These are phyloP conservation scores for Diversispora epigaea DNA, from an alignment of 192 early-diverging fungal species.

Conservation along the genomic window DNA sequence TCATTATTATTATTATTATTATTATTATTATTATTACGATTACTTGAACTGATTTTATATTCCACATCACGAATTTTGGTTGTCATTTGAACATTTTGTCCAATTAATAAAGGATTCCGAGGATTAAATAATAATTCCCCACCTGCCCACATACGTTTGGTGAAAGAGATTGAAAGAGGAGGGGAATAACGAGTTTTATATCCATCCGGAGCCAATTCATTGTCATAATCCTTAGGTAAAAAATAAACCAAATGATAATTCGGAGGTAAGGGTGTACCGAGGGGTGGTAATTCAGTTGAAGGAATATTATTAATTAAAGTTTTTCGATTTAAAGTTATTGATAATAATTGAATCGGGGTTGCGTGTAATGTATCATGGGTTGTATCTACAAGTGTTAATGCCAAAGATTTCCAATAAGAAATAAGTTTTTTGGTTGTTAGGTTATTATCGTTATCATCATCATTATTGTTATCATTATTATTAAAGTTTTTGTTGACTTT, in stretches of 20 bases:
- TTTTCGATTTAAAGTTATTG: slow-evolving; percentile 15
- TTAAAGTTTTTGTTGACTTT: no score
- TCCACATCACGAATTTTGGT: slow-evolving; percentile 55
- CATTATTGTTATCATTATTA: no score
- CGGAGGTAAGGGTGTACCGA: slow-evolving; percentile 58
- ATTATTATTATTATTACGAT: no score
- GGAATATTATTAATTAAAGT: not conserved
- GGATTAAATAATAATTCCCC: slow-evolving; percentile 62
- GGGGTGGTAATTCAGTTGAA: not conserved
- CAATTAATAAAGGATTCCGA: slow-evolving; percentile 61
- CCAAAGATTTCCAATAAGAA: slow-evolving; percentile 15
- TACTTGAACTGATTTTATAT: slow-evolving; percentile 42
- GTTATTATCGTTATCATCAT: no score
- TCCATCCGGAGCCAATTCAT: slow-evolving; percentile 74
- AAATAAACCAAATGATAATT: slow-evolving; percentile 80
- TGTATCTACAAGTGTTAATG: not conserved
- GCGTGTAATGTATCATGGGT: not conserved
- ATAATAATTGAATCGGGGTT: slow-evolving; percentile 14
- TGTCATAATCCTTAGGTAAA: slow-evolving; percentile 66
- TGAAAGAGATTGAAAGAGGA: slow-evolving; percentile 74
- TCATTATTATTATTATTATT: no score
- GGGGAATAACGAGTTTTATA: slow-evolving; percentile 76
- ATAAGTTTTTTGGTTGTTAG: not conserved
- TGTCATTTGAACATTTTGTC: slow-evolving; percentile 61
- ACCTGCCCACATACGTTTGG: slow-evolving; percentile 87